A percentile compares a stretch with the other conserved stretches of the same genome.
Conservation (phyloP, 1,284 basidiomycete genomes). For the Sutorius eximius region DNA sequence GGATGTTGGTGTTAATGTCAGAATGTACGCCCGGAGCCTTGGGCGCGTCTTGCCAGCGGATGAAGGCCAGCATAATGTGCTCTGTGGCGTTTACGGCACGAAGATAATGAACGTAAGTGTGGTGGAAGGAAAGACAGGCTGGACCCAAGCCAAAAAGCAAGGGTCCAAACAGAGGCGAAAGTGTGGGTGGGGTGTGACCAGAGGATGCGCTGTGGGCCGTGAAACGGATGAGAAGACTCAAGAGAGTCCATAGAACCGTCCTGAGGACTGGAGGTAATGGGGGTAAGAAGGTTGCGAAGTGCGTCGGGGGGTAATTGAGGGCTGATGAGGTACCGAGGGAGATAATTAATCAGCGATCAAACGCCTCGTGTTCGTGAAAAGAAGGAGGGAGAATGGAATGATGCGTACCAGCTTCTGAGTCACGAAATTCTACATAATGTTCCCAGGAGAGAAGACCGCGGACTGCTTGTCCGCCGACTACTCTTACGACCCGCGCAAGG, state of each 20-base stretch:
- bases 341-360: slow-evolving; percentile 24
- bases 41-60: slow-evolving; percentile 73
- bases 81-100: slow-evolving; percentile 82
- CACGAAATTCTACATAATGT: slow-evolving; percentile 73
- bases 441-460: slow-evolving; percentile 79
- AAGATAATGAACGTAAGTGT: slow-evolving; percentile 79
- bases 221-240: slow-evolving; percentile 75
- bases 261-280: slow-evolving; percentile 55
- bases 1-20: slow-evolving; percentile 35
- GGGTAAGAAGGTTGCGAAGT: slow-evolving; percentile 64
- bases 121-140: slow-evolving; percentile 65
- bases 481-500: slow-evolving; percentile 67
- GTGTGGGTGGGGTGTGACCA: slow-evolving; percentile 79
- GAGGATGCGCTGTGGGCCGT: slow-evolving; percentile 78
- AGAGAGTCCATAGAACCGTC: slow-evolving; percentile 62
- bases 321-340: slow-evolving; percentile 36
- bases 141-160: slow-evolving; percentile 77
- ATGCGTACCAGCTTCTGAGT: slow-evolving; percentile 70
- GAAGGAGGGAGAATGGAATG: slow-evolving; percentile 20
- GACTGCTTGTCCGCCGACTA: slow-evolving; percentile 63
- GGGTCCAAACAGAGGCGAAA: slow-evolving; percentile 87
- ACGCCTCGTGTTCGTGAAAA: slow-evolving; percentile 25
- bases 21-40: slow-evolving; percentile 30
- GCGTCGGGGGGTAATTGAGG: slow-evolving; percentile 62
- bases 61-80: slow-evolving; percentile 82